Evolutionary conservation across 78 protist genomes (phyloP).

Genomic region (Isochrysis galbana): DNA sequence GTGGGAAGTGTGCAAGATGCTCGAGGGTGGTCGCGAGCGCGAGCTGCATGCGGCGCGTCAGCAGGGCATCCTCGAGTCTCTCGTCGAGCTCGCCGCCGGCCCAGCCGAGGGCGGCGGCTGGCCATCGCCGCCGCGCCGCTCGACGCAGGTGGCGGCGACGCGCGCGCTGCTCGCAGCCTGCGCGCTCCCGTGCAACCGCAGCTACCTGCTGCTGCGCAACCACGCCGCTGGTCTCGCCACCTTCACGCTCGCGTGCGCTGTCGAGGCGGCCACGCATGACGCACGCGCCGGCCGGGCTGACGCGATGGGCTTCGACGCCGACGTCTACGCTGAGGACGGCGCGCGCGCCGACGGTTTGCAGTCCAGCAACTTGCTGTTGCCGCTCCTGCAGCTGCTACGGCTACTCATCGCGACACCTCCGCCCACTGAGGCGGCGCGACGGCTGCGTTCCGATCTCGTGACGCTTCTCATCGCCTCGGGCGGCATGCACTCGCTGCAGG

Average conservation of each 20-base stretch:
- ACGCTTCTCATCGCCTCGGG: background rate
- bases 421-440: background rate
- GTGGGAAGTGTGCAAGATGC: background rate
- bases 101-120: background rate
- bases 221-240: background rate
- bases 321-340: background rate
- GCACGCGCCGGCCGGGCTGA: background rate
- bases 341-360: background rate
- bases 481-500: background rate
- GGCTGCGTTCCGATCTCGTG: background rate
- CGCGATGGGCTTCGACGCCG: too few relatives aligned
- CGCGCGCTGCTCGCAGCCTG: slow-evolving; percentile 22
- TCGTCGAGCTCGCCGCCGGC: background rate
- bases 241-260: background rate
- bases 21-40: background rate
- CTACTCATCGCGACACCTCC: slow-evolving; percentile 5
- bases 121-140: background rate
- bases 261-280: background rate
- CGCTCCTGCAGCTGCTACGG: slow-evolving; percentile 9
- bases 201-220: background rate
- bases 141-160: background rate
- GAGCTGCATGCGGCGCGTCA: background rate
- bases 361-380: background rate
- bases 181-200: slow-evolving; percentile 16
- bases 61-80: background rate